Evolutionary conservation across 768 basidiomycete genomes (phyloP), one percentile per base, ranked within the genome.

Genomic region (Lactarius sanguifluus): DNA sequence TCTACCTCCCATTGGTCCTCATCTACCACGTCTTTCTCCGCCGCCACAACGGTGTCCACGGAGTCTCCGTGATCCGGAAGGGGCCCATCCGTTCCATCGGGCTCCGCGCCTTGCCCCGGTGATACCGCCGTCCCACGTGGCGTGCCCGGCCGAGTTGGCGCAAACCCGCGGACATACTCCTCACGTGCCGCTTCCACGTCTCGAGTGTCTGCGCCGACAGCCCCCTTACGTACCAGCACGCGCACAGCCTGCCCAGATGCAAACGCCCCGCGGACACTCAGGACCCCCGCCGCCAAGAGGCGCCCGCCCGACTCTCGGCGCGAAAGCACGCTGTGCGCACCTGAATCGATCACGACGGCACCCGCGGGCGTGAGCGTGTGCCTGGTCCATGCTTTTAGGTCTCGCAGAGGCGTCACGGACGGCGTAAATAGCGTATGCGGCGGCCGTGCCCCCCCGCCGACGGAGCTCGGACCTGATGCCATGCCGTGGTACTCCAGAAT

Each of bases 351-450:
- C 73, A 96, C 81, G 52, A 98, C 86, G 52, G 86, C 89, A 0
- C 97, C 97, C 0, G 96, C 85, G 0, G 96, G 91, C 66, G 86
- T 87, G 18, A 98, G 81, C 0, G 96, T 98, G 76, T 99, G 95
- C n/a, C 88, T 87, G 34, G 96, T 96, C 97, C 97, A 99, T 62
- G 92, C 87, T 72, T 98, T 96, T 57, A 97, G 83, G 72, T 97
- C 96, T 50, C 85, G 83, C 72, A 92, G 81, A 1, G 93, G 91
- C n/a, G 79, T 75, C 1, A 79, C 66, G 13, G 91, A 86, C 2
- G 94, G 87, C 30, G 84, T 82, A 79, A 99, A 99, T 32, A 95
- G 76, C 1, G 97, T 98, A 73, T 98, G 96, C 0, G 89, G 86
- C 13, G 94, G 96, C 7, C 90, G 79, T 59, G 72, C 69, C 40